Base-by-base conservation (phyloP, 176 grass and related monocot genomes). In the Hyparrhenia diplandra region DNA sequence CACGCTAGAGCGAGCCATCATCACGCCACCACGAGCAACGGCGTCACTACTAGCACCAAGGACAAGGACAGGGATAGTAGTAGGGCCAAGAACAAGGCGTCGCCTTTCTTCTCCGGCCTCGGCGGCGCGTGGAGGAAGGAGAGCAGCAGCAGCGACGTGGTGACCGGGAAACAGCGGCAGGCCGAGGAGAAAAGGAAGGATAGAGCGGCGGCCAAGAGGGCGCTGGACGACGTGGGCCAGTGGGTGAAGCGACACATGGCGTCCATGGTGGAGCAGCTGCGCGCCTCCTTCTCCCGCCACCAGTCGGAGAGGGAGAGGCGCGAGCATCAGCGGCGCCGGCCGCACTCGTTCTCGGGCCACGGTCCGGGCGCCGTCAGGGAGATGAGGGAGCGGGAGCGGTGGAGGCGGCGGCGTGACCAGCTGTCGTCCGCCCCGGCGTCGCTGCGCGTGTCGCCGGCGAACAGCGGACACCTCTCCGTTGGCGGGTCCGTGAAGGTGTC, bases 401-500 rank as follows among this genome's bases (percentile, higher is more conserved):
- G 60, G 84, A 83, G 80, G 65, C 78, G 32, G 67, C 64, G 84
- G 11, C 73, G 66, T 0, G 83, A 37, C 25, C 89, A 86, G 46
- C 84, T 89, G 68, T 84, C 85, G 18, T 94, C 96, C 1, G 96
- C 96, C 23, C 96, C 96, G 27, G 92, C 87, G 8, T 98, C 96
- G n/a, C 91, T 89, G 79, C 67, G 86, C 7, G 89, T 84, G 1
- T 98, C 96, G 0, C 96, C 96, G 12, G 84, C 87, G 7, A 92
- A 95, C 88, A 95, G 96, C 66, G 96, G 96, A 2, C 92, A 93
- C 70, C 91, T 98, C 37, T 95, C 90, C 3, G 86, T 91, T 14
- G 83, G 84, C 23, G 84, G 86, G 8, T 91, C 91, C 13, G 84
- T 93, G 41, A 91, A 92, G 73, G 81, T 91, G 45, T 93, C 90